Conservation (phyloP, 192 early-diverging fungal species). For the Coemansia biformis region DNA sequence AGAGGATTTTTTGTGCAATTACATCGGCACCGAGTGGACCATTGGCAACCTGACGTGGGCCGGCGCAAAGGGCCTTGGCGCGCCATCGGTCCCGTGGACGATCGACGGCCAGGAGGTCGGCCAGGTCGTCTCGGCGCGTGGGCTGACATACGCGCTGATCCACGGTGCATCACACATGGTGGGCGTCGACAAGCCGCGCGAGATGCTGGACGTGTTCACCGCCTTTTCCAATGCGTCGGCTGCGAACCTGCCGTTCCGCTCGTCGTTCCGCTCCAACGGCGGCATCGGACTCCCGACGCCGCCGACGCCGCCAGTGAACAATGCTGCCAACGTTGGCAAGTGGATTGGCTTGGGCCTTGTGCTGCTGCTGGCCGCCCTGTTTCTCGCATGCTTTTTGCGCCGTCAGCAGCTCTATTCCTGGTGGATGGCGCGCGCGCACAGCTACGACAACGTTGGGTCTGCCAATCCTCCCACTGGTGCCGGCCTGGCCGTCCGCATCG, state of each 20-base stretch:
- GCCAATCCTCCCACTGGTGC: no score
- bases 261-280: conserved; percentile 20
- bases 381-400: conserved; percentile 13
- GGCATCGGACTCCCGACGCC: no score
- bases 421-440: conserved; percentile 13
- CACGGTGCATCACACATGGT: conserved; percentile 68
- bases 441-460: background rate
- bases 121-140: conserved; percentile 48
- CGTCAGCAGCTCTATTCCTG: conserved; percentile 23
- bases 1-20: conserved; percentile 69
- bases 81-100: conserved; percentile 42
- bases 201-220: conserved; percentile 57
- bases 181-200: conserved; percentile 59
- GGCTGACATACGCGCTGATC: conserved; percentile 58
- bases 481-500: conserved; percentile 3
- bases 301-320: background rate
- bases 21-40: conserved; percentile 58
- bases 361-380: conserved; percentile 5
- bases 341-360: conserved; percentile 23
- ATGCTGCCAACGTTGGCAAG: background rate
- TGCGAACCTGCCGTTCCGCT: conserved; percentile 29
- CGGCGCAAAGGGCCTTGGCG: conserved; percentile 51
- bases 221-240: conserved; percentile 47
- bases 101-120: conserved; percentile 49
- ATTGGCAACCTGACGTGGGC: conserved; percentile 59